Percentiles rank a stretch among this genome's conserved stretches.
These are phyloP conservation scores for Pterocarpus santalinus DNA, from an alignment of 306 rosid genomes.

Conservation along the genomic window DNA sequence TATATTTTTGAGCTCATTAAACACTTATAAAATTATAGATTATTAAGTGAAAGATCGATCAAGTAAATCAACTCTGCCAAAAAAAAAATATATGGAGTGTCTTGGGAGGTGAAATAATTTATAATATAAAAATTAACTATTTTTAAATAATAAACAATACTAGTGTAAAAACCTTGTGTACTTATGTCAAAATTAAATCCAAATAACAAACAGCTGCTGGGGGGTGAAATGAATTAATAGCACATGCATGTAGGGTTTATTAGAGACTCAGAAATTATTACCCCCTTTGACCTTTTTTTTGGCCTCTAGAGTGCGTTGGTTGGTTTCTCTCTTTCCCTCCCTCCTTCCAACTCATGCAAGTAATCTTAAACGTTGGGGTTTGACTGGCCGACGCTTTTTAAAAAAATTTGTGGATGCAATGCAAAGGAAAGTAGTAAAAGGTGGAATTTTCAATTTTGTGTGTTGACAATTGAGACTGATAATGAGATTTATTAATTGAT, in stretches of 20 bases:
- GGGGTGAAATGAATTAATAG: not conserved
- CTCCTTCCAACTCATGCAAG: constrained; percentile 17
- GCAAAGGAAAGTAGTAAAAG: constrained; percentile 1
- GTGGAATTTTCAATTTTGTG: constrained; percentile 27
- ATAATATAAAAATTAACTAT: too few species aligned
- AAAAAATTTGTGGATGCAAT: constrained; percentile 16
- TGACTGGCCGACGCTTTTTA: constrained; percentile 40
- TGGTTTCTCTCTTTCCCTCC: constrained; percentile 17
- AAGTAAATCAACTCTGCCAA: too few species aligned
- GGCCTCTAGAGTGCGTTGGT: not conserved
- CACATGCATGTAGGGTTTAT: not conserved
- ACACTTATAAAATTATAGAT: too few species aligned
- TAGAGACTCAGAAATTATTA: not conserved
- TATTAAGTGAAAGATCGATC: too few species aligned
- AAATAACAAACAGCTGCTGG: not conserved
- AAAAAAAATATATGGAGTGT: too few species aligned
- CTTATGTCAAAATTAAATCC: not conserved
- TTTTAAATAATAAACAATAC: too few species aligned
- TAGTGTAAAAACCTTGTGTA: not conserved
- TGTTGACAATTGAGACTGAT: not conserved
- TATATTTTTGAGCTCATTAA: too few species aligned
- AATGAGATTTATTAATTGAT: not conserved
- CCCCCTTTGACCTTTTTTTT: constrained; percentile 39
- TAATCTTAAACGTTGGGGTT: constrained; percentile 32
- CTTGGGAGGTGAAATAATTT: too few species aligned